Percentiles rank a stretch among this genome's conserved stretches.
Conservation (phyloP, 2,329 filamentous ascomycete genomes). For the Pleurostoma richardsiae region DNA sequence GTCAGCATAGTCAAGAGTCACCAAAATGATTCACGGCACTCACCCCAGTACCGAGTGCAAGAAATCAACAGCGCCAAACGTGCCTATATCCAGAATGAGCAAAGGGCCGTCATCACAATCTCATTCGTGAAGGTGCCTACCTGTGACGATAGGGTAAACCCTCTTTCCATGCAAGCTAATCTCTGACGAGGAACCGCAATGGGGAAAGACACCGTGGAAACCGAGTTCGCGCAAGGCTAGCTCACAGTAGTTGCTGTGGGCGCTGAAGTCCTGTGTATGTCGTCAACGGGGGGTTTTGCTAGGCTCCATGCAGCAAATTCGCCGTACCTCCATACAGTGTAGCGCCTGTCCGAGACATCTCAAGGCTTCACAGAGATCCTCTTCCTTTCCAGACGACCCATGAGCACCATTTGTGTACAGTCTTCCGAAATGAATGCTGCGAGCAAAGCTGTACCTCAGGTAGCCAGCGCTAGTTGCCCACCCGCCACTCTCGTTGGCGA, state of each 20-base stretch:
- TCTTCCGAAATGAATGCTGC: conserved; percentile 73
- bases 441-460: conserved; percentile 67
- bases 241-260: conserved; percentile 81
- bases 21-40: too few relatives aligned
- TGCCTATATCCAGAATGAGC: conserved; percentile 23
- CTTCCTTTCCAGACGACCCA: conserved; percentile 60
- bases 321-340: conserved; percentile 59
- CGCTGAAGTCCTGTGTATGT: conserved; percentile 55
- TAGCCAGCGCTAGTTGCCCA: conserved; percentile 92
- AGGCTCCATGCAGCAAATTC: conserved; percentile 5
- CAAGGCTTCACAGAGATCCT: conserved; percentile 75
- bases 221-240: conserved; percentile 70
- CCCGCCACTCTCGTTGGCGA: conserved; percentile 79
- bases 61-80: conserved; percentile 80
- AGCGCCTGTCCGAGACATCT: conserved; percentile 71
- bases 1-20: too few relatives aligned
- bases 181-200: conserved; percentile 63
- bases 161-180: conserved; percentile 61
- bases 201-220: conserved; percentile 63
- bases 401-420: conserved; percentile 64
- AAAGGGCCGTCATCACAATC: too few relatives aligned
- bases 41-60: conserved; percentile 64
- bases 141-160: conserved; percentile 70
- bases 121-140: conserved; percentile 16
- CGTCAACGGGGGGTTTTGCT: too few relatives aligned